Evolutionary conservation across 768 basidiomycete species (phyloP), one percentile per base, ranked within the genome.

Genomic region (Botryobasidium botryosum): DNA sequence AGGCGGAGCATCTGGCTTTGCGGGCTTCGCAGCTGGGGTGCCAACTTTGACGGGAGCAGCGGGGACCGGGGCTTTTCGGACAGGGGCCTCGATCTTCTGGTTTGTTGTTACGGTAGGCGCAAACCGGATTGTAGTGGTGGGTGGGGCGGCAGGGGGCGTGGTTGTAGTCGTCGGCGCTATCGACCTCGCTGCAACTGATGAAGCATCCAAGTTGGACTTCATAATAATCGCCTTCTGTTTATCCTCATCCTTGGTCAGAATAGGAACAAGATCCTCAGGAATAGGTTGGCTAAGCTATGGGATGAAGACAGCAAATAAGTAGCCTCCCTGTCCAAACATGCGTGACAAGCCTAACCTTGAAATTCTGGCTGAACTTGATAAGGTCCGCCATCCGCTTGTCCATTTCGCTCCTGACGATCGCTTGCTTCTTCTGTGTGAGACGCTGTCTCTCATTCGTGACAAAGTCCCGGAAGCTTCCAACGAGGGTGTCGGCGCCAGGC

Each of bases 361-460:
- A 99, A 53, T 63, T 79, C 61, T 84, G 72, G 51, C 86, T 87
- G 62, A 96, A 99, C 62, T 83, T 84, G 59, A 90, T 72, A 29
- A 97, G 67, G 35, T 97, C 92, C 7, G 87, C 82, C 67, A 94
- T 75, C 50, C 84, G 77, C 57, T 84, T 85, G 61, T 97, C 88
- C 76, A 91, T 84, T 59, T 96, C 91, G 55, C 71, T 82, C 70
- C 90, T 91, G 41, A 77, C 75, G 36, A 91, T 62, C 12, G 81
- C 79, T 55, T 87, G 84, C 60, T 84, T 75, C 71, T 91, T 92
- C 64, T 87, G 80, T 36, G 83, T 80, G 46, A 94, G 63, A 42
- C 84, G 72, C 56, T 94, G 82, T 58, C 81, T 84, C 64, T 97
- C 94, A 53, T 74, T 78, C 1, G 80, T 79, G 28, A 99, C 88